Percentiles rank a stretch among this genome's conserved stretches.
phyloP scores from a whole-genome alignment of 2,329 filamentous ascomycete genomes.

The Purpureocillium takamizusanense region DNA sequence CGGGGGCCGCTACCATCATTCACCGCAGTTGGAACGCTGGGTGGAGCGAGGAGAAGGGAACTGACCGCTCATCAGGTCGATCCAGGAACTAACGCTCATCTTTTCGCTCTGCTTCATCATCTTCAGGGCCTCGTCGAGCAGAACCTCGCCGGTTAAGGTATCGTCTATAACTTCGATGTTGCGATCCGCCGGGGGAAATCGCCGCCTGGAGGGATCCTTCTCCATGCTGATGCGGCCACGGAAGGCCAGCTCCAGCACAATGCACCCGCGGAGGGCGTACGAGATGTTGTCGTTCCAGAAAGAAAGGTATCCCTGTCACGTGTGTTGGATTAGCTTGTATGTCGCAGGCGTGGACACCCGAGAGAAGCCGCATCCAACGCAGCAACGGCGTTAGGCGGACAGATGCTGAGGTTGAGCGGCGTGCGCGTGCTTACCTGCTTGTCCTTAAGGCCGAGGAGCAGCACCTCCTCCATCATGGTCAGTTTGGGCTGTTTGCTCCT shows the following conservation, averaged over 20 bases:
- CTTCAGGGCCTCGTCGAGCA: constrained; percentile 95
- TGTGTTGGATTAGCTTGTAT: constrained; percentile 5
- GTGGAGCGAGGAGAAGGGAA: neutral
- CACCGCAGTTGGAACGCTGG: neutral
- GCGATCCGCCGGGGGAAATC: constrained; percentile 86
- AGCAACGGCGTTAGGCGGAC: too few relatives aligned
- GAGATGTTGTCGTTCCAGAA: constrained; percentile 99
- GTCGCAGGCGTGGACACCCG: neutral
- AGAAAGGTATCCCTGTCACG: constrained; percentile 77
- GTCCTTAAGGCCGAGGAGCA: constrained; percentile 92
- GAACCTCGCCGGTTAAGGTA: constrained; percentile 89
- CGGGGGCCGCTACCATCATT: too few relatives aligned
- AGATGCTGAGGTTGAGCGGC: neutral
- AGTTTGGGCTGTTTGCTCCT: constrained; percentile 96
- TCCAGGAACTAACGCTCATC: constrained; percentile 99
- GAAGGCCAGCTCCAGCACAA: constrained; percentile 95
- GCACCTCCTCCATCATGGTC: constrained; percentile 96
- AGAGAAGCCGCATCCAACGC: too few relatives aligned
- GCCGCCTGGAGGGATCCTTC: constrained; percentile 83
- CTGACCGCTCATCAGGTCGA: constrained; percentile 96
- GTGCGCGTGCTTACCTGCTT: constrained; percentile 65
- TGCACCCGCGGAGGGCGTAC: constrained; percentile 93
- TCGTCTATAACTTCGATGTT: constrained; percentile 97
- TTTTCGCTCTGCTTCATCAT: constrained; percentile 99
- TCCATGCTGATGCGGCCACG: constrained; percentile 97